Evolutionary conservation across 768 basidiomycete species (phyloP), one percentile per base, ranked within the genome.

Genomic region (Suillus subluteus): DNA sequence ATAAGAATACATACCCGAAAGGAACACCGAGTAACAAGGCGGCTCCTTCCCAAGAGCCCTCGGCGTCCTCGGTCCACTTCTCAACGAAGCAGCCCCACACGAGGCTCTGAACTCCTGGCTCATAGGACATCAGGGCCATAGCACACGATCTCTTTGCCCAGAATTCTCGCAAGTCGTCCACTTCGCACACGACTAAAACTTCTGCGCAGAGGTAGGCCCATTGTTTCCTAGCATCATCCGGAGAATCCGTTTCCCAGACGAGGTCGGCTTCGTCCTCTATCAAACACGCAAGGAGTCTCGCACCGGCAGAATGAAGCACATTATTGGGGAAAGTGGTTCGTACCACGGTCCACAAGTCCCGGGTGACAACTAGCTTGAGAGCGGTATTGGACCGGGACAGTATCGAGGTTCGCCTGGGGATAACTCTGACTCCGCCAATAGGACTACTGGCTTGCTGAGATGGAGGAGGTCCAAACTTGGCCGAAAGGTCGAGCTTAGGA

Each of bases 131-230:
- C 26, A 61, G 48, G 7, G 67, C 65, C 67, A 67, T 63, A 30
- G 75, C 76, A 70, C 65, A 64, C 23, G 69, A 66, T 46, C 72
- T 67, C 58, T 65, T 69, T 44, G 62, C 54, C 88, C 89, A 90
- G 73, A 92, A 91, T 37, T 74, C 79, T 62, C 80, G 76, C 66
- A 89, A 68, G n/a, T 79, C 76, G 8, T 83, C 79, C 4, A 75
- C 69, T 59, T 87, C 85, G 65, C 85, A 86, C 23, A 82, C 74
- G 11, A 81, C 75, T 38, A 86, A 67, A 8, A 84, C 80, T 62
- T 90, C 88, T 12, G 87, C 82, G 66, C 87, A 89, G 0, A 93
- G 73, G 18, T 72, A 76, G 2, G 86, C 83, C 92, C 92, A 94
- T 46, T 84, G 80, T 21, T 74, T 76, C 58, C 84, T 81, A 13